Evolutionary conservation across 2,329 filamentous ascomycete species (phyloP).

Genomic region (Alternaria sp.): DNA sequence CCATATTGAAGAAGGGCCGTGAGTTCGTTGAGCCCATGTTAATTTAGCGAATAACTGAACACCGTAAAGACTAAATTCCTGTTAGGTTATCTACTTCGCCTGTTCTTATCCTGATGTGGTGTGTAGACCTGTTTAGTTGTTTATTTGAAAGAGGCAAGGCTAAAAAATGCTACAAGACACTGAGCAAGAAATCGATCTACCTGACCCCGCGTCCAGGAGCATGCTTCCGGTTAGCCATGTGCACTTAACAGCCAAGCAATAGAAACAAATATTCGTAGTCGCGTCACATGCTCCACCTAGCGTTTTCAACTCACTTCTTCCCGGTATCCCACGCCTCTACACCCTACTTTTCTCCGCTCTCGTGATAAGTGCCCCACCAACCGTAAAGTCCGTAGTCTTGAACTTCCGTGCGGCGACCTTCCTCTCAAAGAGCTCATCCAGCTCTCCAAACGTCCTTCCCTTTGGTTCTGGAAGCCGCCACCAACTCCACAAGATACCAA

Average conservation of each 20-base stretch:
- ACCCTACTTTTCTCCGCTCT: background rate
- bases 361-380: background rate
- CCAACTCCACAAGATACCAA: constrained; percentile 76
- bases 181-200: too few relatives aligned
- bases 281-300: background rate
- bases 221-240: too few relatives aligned
- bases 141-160: rapidly evolving
- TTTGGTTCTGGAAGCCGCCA: constrained; percentile 79
- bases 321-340: background rate
- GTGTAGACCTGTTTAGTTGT: background rate
- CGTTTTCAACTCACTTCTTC: background rate
- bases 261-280: background rate
- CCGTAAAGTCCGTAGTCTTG: background rate
- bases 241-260: too few relatives aligned
- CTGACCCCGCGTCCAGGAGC: too few relatives aligned
- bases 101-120: background rate
- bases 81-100: background rate
- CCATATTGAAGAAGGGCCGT: background rate
- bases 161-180: too few relatives aligned
- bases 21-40: too few relatives aligned
- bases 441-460: constrained; percentile 79
- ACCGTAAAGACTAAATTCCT: background rate
- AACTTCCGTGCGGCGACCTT: constrained; percentile 26
- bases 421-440: constrained; percentile 78
- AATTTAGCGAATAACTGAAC: too few relatives aligned